Evolutionary conservation across 305 asterid species (phyloP), one percentile per base, ranked within the genome.

Genomic region (Nicotiana rustica): DNA sequence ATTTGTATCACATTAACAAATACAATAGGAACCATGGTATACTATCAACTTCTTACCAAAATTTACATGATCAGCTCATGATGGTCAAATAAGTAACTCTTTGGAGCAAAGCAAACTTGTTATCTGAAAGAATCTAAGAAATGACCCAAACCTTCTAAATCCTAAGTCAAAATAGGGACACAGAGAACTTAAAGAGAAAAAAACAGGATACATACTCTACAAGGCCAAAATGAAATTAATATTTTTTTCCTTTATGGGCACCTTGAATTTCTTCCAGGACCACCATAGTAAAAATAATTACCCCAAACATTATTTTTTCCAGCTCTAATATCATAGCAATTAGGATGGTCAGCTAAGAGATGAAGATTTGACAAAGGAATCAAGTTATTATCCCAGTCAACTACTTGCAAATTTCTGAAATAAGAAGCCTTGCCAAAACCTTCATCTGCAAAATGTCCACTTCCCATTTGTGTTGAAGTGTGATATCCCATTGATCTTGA

Each of bases 391-490:
- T 95, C 98, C 98, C 98, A 95, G 47, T 95, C 99, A 71, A 95
- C 98, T 31, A 92, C 97, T 82, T 95, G 95, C 69, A 93, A 86
- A 62, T 95, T 95, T 79, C 99, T 88, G 79, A 95, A 95, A 78
- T 95, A 95, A 1, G 99, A 93, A 9, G 99, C 95, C 81, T 91
- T 95, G 1, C 95, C 86, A 79, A 95, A 95, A 0, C 99, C 98
- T 87, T 95, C 98, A 33, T 86, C 93, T 5, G 97, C 97, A 84
- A 95, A 95, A 86, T 94, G 99, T 15, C 99, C 99, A 83, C 99
- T 95, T 2, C 98, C 99, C 99, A 95, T 95, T 82, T 95, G 97
- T 35, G 99, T 95, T 38, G 94, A 89, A 10, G 99, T 95, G 84
- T 95, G 99, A 10, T 55, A 84, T n/a, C 97, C 97, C 87, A 38